These are phyloP conservation scores for Rubus idaeus DNA, from an alignment of 306 rosid species.

Conservation along the genomic window DNA sequence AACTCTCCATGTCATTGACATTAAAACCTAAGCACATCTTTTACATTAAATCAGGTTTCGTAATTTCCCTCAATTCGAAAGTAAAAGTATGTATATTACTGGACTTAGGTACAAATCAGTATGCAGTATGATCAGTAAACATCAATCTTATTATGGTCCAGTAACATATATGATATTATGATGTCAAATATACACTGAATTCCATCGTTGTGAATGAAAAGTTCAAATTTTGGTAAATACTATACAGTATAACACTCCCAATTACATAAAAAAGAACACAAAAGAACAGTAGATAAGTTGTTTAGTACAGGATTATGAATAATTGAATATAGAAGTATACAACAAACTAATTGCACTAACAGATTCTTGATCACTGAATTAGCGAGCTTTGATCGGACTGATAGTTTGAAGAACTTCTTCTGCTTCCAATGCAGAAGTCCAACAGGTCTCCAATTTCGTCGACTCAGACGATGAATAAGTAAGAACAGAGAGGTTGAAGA, in stretches of 20 bases:
- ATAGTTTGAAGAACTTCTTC: constrained; percentile 12
- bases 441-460: constrained; percentile 3
- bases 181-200: not conserved
- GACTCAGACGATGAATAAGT: constrained; percentile 22
- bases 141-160: not conserved
- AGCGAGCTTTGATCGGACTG: constrained; percentile 26
- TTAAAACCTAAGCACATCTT: no score
- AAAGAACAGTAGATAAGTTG: not conserved
- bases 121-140: not conserved
- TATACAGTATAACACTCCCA: not conserved
- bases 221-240: not conserved
- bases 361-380: constrained; percentile 4
- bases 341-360: not conserved
- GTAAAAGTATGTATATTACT: no score
- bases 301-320: not conserved
- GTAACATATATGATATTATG: not conserved
- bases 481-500: constrained; percentile 32
- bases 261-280: not conserved
- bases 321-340: not conserved
- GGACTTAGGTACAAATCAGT: no score
- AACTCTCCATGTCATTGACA: no score
- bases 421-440: constrained; percentile 10
- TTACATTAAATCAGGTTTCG: no score
- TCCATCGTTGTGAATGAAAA: not conserved
- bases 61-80: no score